phyloP scores from a whole-genome alignment of 1,284 basidiomycete species.

The Sanguinoderma infundibulare region DNA sequence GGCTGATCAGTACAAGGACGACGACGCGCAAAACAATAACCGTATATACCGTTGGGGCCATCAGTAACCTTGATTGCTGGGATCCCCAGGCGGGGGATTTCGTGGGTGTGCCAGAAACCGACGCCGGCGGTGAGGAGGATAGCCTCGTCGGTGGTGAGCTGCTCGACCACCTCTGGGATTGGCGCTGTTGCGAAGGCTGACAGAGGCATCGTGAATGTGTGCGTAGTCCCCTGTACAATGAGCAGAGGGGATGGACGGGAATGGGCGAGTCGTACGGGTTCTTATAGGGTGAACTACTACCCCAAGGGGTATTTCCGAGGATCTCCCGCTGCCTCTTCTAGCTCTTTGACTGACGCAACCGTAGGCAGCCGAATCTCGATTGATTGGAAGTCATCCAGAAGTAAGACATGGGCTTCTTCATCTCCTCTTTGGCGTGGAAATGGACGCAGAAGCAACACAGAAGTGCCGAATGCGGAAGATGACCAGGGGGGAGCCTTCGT shows the following conservation, averaged over 20 bases:
- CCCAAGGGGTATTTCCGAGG: conserved; percentile 17
- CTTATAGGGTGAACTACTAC: conserved; percentile 13
- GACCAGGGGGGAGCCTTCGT: no score
- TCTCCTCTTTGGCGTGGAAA: no score
- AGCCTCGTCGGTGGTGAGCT: conserved; percentile 72
- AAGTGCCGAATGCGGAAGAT: no score
- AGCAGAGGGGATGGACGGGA: background rate
- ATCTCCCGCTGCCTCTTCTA: conserved; percentile 11
- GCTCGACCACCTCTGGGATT: conserved; percentile 62
- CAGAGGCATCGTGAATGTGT: conserved; percentile 51
- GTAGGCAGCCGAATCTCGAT: no score
- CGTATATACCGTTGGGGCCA: conserved; percentile 66
- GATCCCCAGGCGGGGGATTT: conserved; percentile 64
- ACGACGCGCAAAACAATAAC: background rate
- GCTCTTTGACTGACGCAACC: background rate
- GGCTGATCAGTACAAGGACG: background rate
- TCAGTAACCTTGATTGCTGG: conserved; percentile 80
- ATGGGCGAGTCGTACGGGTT: background rate
- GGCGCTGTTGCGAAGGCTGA: conserved; percentile 71
- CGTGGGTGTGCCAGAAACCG: conserved; percentile 78
- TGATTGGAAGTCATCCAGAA: no score
- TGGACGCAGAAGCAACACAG: no score
- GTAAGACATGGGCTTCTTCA: no score
- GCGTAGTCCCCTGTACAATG: background rate
- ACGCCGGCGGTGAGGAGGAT: conserved; percentile 73